These are phyloP conservation scores for Coemansia sp. DNA, from an alignment of 192 early-diverging fungal genomes.

Conservation along the genomic window DNA sequence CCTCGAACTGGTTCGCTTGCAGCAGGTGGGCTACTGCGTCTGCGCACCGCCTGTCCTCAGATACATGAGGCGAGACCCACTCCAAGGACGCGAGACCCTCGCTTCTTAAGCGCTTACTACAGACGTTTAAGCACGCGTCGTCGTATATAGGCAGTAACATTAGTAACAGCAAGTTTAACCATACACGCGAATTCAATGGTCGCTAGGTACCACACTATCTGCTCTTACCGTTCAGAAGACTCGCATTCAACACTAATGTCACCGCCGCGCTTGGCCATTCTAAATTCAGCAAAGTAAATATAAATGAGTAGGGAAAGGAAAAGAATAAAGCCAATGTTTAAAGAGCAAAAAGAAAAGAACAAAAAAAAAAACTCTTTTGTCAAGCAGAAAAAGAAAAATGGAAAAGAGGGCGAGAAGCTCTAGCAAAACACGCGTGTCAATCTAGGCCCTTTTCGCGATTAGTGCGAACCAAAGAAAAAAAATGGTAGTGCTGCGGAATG, in stretches of 20 bases:
- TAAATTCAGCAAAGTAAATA: neutral
- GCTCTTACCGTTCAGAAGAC: conserved; percentile 43
- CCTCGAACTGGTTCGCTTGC: conserved; percentile 11
- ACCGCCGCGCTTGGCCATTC: conserved; percentile 39
- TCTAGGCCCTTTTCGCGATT: neutral
- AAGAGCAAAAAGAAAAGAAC: neutral
- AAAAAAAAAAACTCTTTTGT: neutral
- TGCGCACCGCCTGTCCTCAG: conserved; percentile 26
- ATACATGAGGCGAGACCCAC: conserved; percentile 15
- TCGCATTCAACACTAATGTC: conserved; percentile 34
- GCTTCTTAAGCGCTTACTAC: conserved; percentile 54
- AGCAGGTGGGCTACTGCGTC: conserved; percentile 20
- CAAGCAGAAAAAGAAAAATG: neutral
- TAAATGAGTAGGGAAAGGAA: conserved; percentile 1
- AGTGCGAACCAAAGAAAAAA: neutral
- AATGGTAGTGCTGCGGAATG: conserved; percentile 4
- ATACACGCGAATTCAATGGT: neutral
- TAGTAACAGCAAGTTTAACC: neutral
- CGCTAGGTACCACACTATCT: neutral
- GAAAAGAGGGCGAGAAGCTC: neutral
- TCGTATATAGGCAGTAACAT: neutral
- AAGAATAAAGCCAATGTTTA: neutral
- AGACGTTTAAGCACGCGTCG: neutral
- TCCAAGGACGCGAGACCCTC: conserved; percentile 7
- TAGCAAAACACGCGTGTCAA: neutral